Evolutionary conservation across 352 stramenopile species (phyloP), one percentile per base, ranked within the genome.

Genomic region (Phytophthora sp.): DNA sequence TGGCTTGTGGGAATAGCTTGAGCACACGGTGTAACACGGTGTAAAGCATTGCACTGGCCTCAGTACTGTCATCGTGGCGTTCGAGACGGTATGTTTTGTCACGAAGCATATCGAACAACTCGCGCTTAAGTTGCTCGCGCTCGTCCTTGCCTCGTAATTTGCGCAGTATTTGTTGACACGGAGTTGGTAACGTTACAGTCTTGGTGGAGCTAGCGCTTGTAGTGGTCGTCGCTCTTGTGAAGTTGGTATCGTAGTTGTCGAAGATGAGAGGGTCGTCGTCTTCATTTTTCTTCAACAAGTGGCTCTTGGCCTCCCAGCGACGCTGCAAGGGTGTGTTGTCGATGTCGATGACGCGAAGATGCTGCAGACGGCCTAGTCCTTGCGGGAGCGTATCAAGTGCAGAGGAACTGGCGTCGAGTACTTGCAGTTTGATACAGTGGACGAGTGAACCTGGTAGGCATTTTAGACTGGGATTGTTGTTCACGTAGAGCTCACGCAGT

Each of bases 401-500:
- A n/a, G 91, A 95, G 12, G 61, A 63, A 24, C 86, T 90, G 26
- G 79, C 73, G 51, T 97, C 91, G 5, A 97, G 49, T 13, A 95
- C 79, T 33, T 81, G 73, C 3, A 97, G 80, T 13, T 86, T 76
- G 2, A 51, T 39, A 57, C 89, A 97, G 21, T 85, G 60, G 15
- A 76, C 67, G 15, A 97, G 71, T 27, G 88, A 50, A 3, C 61
- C 29, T 3, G 88, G 88, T 4, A 97, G 46, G 0, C 41, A 36
- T 20, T 57, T 46, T 3, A 97, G 79, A 7, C 67, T 60, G 5
- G 85, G 88, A 51, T 97, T 97, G 53, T 93, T 76, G 59, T 93
- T 95, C 26, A 97, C 62, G 72, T 88, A 96, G 12, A 97, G 75
- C 51, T 90, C 69, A 44, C 89, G 82, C 7, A 97, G 82, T 20